These are phyloP conservation scores for Berberis vulgaris DNA, from an alignment of 164 flowering plant species.

Conservation along the genomic window DNA sequence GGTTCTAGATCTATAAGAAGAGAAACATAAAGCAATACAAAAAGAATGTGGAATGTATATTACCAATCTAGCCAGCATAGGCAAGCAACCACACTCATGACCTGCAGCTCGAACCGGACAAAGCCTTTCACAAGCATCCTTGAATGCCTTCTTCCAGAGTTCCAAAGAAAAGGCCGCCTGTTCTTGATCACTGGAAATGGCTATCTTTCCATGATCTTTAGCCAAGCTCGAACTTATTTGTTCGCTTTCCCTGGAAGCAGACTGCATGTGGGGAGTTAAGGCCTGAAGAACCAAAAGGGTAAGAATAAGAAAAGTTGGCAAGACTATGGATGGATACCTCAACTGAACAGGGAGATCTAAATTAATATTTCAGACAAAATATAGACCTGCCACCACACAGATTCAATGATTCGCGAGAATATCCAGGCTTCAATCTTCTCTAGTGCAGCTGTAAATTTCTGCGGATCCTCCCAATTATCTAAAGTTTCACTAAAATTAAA, in stretches of 20 bases:
- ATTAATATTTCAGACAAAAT: not conserved
- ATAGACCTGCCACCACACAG: conserved; percentile 95
- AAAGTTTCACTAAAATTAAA: conserved; percentile 9
- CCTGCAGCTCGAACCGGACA: conserved; percentile 89
- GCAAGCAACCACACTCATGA: conserved; percentile 89
- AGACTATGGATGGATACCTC: not conserved
- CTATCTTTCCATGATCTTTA: conserved; percentile 26
- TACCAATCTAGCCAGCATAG: conserved; percentile 63
- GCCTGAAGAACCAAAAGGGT: conserved; percentile 32
- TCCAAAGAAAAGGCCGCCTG: conserved; percentile 62
- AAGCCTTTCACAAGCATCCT: conserved; percentile 76
- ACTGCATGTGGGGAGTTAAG: conserved; percentile 80
- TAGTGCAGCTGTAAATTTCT: conserved; percentile 45
- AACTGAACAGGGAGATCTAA: not conserved
- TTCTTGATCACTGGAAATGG: conserved; percentile 43
- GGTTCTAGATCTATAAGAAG: not conserved
- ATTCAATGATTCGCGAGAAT: conserved; percentile 76
- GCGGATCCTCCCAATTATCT: conserved; percentile 57
- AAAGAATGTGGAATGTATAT: not conserved
- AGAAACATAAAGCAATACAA: not conserved
- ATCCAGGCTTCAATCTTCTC: conserved; percentile 89
- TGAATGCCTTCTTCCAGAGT: conserved; percentile 82
- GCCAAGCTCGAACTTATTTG: conserved; percentile 20
- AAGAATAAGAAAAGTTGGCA: not conserved
- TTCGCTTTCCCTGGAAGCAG: conserved; percentile 26